Conservation (phyloP, 495 filamentous ascomycete species). For the Neurospora cerealis region DNA sequence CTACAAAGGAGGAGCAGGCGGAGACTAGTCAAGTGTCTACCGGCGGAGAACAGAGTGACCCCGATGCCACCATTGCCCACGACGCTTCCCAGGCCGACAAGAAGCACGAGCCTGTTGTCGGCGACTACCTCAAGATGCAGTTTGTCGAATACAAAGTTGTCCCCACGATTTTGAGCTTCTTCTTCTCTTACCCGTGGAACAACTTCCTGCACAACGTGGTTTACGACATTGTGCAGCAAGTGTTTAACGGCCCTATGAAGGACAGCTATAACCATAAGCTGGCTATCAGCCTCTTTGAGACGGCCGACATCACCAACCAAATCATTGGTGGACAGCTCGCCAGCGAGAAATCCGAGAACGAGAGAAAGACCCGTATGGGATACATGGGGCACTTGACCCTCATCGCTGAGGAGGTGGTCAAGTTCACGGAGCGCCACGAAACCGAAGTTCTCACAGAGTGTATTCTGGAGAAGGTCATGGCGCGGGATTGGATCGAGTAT, state of each 20-base stretch:
- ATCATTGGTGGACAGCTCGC: slow-evolving; percentile 84
- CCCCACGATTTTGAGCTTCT: slow-evolving; percentile 94
- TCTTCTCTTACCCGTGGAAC: slow-evolving; percentile 99
- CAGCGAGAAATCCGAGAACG: slow-evolving; percentile 72
- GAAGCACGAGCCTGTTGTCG: slow-evolving; percentile 68
- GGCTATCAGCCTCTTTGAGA: slow-evolving; percentile 88
- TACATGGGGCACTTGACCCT: slow-evolving; percentile 98
- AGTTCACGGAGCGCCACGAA: slow-evolving; percentile 91
- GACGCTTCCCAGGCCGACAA: slow-evolving; percentile 2
- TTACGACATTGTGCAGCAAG: slow-evolving; percentile 97
- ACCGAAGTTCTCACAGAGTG: slow-evolving; percentile 74
- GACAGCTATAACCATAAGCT: slow-evolving; percentile 85
- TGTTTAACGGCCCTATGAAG: slow-evolving; percentile 98
- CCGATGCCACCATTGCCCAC: slow-evolving; percentile 4
- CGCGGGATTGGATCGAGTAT: slow-evolving; percentile 84
- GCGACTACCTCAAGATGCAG: slow-evolving; percentile 91
- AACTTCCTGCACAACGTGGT: slow-evolving; percentile 99
- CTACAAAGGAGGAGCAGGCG: background rate
- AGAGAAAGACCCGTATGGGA: slow-evolving; percentile 81
- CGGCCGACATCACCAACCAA: slow-evolving; percentile 76
- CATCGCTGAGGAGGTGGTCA: slow-evolving; percentile 97
- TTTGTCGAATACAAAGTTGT: slow-evolving; percentile 93
- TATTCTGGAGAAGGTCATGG: slow-evolving; percentile 82
- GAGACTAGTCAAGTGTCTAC: slow-evolving; percentile 13
- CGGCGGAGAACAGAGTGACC: slow-evolving; percentile 7